Evolutionary conservation across 2,329 filamentous ascomycete genomes (phyloP).

Genomic region (Didymella arachidicola): DNA sequence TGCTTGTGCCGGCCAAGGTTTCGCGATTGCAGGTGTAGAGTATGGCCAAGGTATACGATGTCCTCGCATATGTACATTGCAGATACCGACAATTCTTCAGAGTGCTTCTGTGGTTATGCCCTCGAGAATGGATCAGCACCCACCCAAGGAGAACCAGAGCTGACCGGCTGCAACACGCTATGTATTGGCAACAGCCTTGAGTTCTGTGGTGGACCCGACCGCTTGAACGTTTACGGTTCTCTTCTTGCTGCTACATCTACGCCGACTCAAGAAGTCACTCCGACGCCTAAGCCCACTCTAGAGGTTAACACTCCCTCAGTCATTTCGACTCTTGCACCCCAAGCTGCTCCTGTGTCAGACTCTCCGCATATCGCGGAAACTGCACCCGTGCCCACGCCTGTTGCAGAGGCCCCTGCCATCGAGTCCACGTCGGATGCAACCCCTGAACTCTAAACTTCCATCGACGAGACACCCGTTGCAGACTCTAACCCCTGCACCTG

Average conservation of each 20-base stretch:
- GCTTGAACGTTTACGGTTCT: neutral
- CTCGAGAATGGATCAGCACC: neutral
- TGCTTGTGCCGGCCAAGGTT: neutral
- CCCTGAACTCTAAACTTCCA: neutral
- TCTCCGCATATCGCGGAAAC: neutral
- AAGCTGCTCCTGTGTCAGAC: neutral
- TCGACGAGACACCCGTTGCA: neutral
- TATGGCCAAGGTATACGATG: neutral
- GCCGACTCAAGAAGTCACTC: neutral
- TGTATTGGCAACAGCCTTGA: neutral
- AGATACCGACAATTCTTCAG: neutral
- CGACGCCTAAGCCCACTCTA: neutral
- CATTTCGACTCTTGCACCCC: neutral
- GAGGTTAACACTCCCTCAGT: neutral
- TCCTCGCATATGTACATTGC: neutral
- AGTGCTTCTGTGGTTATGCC: neutral
- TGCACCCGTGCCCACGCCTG: neutral
- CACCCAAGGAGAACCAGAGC: neutral
- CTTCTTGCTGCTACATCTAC: neutral
- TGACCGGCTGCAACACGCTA: neutral
- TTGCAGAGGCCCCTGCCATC: neutral
- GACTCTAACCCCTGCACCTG: neutral
- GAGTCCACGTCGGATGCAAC: neutral
- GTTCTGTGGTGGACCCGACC: neutral
- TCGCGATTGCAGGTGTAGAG: neutral